Base-by-base conservation (phyloP, 129 eudicot genomes). In the Kitagawia praeruptora region DNA sequence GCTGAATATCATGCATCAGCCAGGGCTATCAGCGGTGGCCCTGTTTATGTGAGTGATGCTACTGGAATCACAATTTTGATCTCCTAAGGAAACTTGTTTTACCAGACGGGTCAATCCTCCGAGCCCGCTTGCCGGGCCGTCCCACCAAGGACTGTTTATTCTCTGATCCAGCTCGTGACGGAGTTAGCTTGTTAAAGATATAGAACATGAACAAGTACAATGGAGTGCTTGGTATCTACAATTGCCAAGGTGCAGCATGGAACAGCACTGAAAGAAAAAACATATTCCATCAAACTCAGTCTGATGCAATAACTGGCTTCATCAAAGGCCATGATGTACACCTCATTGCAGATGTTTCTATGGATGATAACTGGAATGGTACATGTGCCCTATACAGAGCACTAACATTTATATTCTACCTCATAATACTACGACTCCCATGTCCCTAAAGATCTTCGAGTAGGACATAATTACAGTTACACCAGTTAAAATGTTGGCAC, bases 231-330 rank as follows among this genome's bases (percentile, higher is more conserved):
- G 98, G 97, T 39, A 91, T 92, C 49, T 95, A 95, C 89, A 95
- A 95, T 82, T 95, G 98, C 87, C 98, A 95, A 83, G 98, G 98
- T 58, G 98, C 98, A 3, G 98, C 97, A 19, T 95, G 97, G 98
- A 87, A 82, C 87, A 76, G 78, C 74, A 82, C 54, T 5, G 97
- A 92, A 84, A 86, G 88, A 38, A 85, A 85, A 82, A 89, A 85
- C 87, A 81, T 88, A 15, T 89, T 88, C 85, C 97, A 89, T 44
- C 80, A 85, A 69, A 89, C 92, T 53, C 37, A 28, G 10, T 34
- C 81, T 6, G 84, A 80, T 38, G 82, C 95, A 63, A 56, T 92
- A 76, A 80, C 92, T 0, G 91, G 95, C 75, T 76, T 74, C 28
- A 46, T 92, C 67, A 77, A 81, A 77, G 89, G 91, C 73, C 78